These are phyloP conservation scores for Macrolepiota dolichaula DNA, from an alignment of 768 basidiomycete genomes.

Conservation along the genomic window DNA sequence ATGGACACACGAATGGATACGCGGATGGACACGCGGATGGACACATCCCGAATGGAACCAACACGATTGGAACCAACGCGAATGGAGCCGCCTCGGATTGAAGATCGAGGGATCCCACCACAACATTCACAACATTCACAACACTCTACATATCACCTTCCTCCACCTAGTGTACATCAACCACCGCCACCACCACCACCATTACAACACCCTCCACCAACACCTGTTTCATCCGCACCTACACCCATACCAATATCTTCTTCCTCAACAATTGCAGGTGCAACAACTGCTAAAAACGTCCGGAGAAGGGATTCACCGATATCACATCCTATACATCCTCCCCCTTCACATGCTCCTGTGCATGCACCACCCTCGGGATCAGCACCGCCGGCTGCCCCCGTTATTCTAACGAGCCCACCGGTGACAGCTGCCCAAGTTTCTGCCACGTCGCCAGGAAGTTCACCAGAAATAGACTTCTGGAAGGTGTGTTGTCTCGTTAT, in stretches of 20 bases:
- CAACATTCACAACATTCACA: constrained; percentile 1
- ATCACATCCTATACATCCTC: constrained; percentile 20
- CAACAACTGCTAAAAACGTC: constrained; percentile 8
- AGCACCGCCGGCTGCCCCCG: constrained; percentile 13
- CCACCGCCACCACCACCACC: constrained; percentile 4
- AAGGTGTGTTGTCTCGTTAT: constrained; percentile 21
- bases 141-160: not conserved
- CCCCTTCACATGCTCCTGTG: constrained; percentile 19
- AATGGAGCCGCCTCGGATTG: constrained; percentile 4
- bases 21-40: not conserved
- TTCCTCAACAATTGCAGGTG: constrained; percentile 11
- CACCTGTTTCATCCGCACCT: constrained; percentile 9
- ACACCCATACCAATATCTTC: constrained; percentile 10
- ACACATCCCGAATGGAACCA: not conserved
- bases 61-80: not conserved
- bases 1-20: not conserved
- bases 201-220: constrained; percentile 8
- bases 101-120: constrained; percentile 3
- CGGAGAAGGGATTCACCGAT: constrained; percentile 6
- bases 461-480: constrained; percentile 23
- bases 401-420: constrained; percentile 12
- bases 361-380: constrained; percentile 15
- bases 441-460: constrained; percentile 12
- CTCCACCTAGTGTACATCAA: constrained; percentile 1
- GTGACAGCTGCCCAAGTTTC: constrained; percentile 8